A percentile compares a stretch with the other conserved stretches of the same genome.
Evolutionary conservation across 306 rosid species (phyloP).

Genomic region (Quercus parvula): DNA sequence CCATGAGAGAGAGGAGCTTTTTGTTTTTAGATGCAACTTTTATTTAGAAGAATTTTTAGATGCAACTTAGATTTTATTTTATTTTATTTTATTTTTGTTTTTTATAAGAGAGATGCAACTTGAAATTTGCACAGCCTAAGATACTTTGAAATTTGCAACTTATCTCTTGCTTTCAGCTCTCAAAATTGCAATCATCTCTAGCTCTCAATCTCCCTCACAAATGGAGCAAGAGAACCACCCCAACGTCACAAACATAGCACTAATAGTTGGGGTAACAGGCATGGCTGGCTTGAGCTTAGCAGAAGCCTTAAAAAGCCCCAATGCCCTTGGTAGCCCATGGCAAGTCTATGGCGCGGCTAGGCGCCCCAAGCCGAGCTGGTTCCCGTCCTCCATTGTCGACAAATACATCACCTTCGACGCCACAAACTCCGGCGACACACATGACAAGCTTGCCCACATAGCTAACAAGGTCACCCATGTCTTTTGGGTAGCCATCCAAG

Average conservation of each 20-base stretch:
- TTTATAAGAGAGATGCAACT: too few relatives aligned
- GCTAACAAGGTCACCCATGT: constrained; percentile 35
- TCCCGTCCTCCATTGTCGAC: constrained; percentile 29
- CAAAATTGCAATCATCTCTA: too few relatives aligned
- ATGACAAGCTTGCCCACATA: constrained; percentile 22
- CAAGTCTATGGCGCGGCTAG: constrained; percentile 33
- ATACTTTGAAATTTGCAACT: too few relatives aligned
- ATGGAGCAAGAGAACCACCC: too few relatives aligned
- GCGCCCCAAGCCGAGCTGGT: constrained; percentile 10
- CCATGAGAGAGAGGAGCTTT: too few relatives aligned
- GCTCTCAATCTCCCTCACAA: too few relatives aligned
- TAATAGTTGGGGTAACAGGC: constrained; percentile 33
- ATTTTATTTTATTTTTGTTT: too few relatives aligned
- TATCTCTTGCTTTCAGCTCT: too few relatives aligned
- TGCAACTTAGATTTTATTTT: too few relatives aligned
- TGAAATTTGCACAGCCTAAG: too few relatives aligned
- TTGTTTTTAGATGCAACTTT: too few relatives aligned
- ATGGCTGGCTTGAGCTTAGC: constrained; percentile 39
- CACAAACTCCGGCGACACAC: constrained; percentile 6
- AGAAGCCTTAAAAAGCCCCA: constrained; percentile 22
- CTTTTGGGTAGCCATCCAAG: constrained; percentile 31
- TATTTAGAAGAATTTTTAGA: too few relatives aligned
- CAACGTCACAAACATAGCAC: constrained; percentile 14
- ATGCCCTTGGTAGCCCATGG: constrained; percentile 36
- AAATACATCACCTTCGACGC: constrained; percentile 30